A percentile compares a stretch with the other conserved stretches of the same genome.
These are phyloP conservation scores for Zychaea mexicana DNA, from an alignment of 371 early-diverging fungal genomes.

Conservation along the genomic window DNA sequence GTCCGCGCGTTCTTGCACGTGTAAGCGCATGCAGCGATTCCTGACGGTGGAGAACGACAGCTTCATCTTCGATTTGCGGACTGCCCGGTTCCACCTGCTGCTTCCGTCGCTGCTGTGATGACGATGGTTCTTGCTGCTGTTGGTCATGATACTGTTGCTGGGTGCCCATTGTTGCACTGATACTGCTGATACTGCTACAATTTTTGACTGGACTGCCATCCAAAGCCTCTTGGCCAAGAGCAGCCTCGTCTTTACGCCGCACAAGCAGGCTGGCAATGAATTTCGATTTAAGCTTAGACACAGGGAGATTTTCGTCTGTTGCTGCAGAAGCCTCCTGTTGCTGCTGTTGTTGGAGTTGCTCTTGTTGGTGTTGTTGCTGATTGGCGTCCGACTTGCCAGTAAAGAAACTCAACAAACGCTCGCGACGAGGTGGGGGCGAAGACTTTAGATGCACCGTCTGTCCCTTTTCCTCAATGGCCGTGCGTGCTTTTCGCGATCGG, in stretches of 20 bases:
- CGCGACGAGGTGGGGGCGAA: conserved; percentile 5
- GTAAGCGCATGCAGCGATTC: background rate
- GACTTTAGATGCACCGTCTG: background rate
- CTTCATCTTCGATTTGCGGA: background rate
- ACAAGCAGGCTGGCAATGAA: conserved; percentile 5
- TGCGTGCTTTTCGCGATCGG: conserved; percentile 12
- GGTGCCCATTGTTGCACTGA: background rate
- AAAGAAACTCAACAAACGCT: conserved; percentile 20
- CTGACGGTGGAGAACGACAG: background rate
- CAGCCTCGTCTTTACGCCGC: conserved; percentile 2
- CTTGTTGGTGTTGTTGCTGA: background rate
- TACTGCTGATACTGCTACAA: background rate
- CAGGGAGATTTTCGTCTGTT: background rate
- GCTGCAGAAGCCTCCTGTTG: background rate
- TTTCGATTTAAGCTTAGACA: background rate
- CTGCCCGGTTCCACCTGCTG: background rate
- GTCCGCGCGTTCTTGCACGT: background rate
- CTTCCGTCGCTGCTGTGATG: background rate
- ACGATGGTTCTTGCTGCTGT: conserved; percentile 3
- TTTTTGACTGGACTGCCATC: background rate
- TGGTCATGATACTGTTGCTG: background rate
- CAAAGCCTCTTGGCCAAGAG: no score
- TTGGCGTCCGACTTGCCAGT: conserved; percentile 4
- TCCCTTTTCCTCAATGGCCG: conserved; percentile 4
- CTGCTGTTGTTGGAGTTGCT: background rate